Base-by-base conservation (phyloP, 805 yeast species). In the Maudiozyma barnettii region DNA sequence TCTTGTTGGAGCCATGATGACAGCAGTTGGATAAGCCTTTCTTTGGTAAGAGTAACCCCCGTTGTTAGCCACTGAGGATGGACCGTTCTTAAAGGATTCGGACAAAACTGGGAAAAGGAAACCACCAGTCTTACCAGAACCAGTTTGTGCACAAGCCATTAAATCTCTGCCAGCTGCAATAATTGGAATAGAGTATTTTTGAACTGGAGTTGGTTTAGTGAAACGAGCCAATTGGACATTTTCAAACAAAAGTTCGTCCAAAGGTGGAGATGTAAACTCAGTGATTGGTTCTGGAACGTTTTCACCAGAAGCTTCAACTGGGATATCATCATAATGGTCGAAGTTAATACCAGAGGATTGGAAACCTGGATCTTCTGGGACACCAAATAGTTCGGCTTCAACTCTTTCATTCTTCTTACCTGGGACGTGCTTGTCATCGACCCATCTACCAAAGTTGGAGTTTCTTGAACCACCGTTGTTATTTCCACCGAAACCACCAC, bases 81-180 rank as follows among this genome's bases (percentile, higher is more conserved):
- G 99, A 46, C 99, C 99, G 59, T 75, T 78, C 67, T 78, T 73
- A 73, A 83, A 93, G 51, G 95, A 85, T 73, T 89, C 89, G 43
- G 95, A 84, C 59, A 93, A 77, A 47, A 93, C 95, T 54, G 99
- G 99, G 85, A 93, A 93, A 66, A 93, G 75, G 78, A 93, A 93
- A 57, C 99, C 99, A 78, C 98, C 99, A 65, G 99, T 93, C 75
- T 93, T 93, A 79, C 99, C 99, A 50, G 98, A 90, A 83, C 96
- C 96, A 58, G 96, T 87, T 75, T 88, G 96, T 50, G 96, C 96
- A 79, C 96, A 88, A 35, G 96, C 96, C 96, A 87, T 88, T 71
- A 87, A 77, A 71, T 87, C 96, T 71, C 96, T 80, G 61, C 90
- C 88, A 51, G 74, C 80, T 50, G 91, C 87, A 55, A 88, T 91